phyloP scores from a whole-genome alignment of 331 rosid genomes.

The Ulmus americana region DNA sequence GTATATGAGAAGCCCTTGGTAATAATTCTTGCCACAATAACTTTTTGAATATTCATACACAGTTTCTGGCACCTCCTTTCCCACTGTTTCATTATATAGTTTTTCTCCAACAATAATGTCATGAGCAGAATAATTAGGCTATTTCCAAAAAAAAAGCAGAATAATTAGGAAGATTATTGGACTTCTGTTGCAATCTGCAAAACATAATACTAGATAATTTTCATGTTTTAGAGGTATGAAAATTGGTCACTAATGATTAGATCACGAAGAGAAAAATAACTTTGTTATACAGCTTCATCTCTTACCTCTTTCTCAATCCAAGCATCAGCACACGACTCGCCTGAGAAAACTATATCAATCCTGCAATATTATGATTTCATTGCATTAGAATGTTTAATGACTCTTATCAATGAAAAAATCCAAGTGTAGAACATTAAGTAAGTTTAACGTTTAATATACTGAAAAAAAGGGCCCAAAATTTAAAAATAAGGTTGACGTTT shows the following conservation, averaged over 20 bases:
- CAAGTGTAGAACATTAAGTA: not conserved
- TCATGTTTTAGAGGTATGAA: not conserved
- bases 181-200: not conserved
- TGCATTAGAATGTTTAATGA: conserved; percentile 19
- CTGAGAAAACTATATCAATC: conserved; percentile 68
- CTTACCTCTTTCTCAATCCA: conserved; percentile 97
- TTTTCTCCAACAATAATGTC: not conserved
- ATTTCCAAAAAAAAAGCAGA: not conserved
- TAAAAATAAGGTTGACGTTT: no score
- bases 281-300: conserved; percentile 11
- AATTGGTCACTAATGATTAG: not conserved
- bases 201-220: not conserved
- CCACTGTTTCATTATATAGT: not conserved
- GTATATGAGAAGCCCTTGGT: not conserved
- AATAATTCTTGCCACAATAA: not conserved
- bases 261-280: not conserved
- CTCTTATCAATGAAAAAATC: not conserved
- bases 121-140: not conserved
- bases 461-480: no score
- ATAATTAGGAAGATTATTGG: not conserved
- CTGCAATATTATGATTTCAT: conserved; percentile 48
- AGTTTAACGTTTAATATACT: not conserved
- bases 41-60: not conserved
- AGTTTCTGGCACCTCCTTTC: not conserved
- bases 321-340: conserved; percentile 78